Evolutionary conservation across 495 filamentous ascomycete genomes (phyloP).

Genomic region (Lasiosphaeria hispida): DNA sequence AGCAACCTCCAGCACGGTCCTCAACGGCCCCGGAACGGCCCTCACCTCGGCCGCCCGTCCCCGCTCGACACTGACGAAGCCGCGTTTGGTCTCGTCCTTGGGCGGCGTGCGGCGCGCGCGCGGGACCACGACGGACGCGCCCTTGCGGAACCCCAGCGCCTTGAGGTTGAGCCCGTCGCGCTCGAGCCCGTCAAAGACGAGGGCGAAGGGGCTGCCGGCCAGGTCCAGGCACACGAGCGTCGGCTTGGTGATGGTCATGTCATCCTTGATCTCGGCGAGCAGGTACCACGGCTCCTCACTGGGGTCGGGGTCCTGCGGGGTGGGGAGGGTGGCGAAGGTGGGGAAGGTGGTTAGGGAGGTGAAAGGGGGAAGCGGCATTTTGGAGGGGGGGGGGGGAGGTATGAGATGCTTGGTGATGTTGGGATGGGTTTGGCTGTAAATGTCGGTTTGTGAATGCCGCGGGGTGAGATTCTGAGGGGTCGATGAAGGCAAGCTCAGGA

Average conservation of each 20-base stretch:
- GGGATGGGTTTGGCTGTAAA: neutral
- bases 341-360: slow-evolving; percentile 30
- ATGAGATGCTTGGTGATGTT: neutral
- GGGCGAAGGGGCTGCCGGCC: slow-evolving; percentile 32
- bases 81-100: slow-evolving; percentile 32
- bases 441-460: too few relatives aligned
- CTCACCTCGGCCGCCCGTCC: slow-evolving; percentile 22
- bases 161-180: slow-evolving; percentile 18
- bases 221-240: slow-evolving; percentile 41
- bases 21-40: slow-evolving; percentile 30
- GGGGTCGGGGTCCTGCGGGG: neutral
- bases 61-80: slow-evolving; percentile 31
- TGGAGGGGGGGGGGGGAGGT: neutral
- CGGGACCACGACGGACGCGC: slow-evolving; percentile 34
- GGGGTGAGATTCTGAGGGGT: neutral
- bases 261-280: slow-evolving; percentile 41
- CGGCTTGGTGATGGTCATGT: slow-evolving; percentile 50
- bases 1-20: slow-evolving; percentile 32
- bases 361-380: slow-evolving; percentile 34
- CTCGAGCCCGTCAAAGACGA: slow-evolving; percentile 35
- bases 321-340: slow-evolving; percentile 13
- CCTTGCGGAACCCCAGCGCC: slow-evolving; percentile 30
- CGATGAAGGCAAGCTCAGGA: neutral
- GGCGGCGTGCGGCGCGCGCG: slow-evolving; percentile 30
- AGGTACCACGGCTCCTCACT: slow-evolving; percentile 30